Conservation (phyloP, 208 protist genomes). For the Phytomonas sp. region DNA sequence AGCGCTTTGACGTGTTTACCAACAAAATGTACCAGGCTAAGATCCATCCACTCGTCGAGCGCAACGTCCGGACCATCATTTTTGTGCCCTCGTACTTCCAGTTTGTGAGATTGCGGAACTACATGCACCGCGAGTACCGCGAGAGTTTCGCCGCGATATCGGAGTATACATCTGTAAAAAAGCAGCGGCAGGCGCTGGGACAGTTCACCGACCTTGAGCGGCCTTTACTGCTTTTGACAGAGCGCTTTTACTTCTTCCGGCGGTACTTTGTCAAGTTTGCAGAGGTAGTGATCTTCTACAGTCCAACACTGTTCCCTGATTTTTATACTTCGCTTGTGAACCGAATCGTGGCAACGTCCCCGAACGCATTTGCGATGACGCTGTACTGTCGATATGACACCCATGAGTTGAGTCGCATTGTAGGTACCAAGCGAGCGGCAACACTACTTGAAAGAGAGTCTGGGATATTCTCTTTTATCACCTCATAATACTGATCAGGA, state of each 20-base stretch:
- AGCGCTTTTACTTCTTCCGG: slow-evolving; percentile 96
- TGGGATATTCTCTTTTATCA: slow-evolving; percentile 76
- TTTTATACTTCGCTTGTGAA: slow-evolving; percentile 94
- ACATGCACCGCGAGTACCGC: slow-evolving; percentile 87
- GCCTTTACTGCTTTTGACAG: slow-evolving; percentile 90
- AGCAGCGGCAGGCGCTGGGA: slow-evolving; percentile 69
- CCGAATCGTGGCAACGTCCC: slow-evolving; percentile 47
- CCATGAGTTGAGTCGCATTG: slow-evolving; percentile 87
- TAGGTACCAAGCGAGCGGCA: slow-evolving; percentile 73
- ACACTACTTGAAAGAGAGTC: slow-evolving; percentile 72
- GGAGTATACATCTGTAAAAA: slow-evolving; percentile 89
- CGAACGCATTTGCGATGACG: slow-evolving; percentile 77
- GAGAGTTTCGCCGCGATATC: slow-evolving; percentile 77
- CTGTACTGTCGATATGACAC: slow-evolving; percentile 91
- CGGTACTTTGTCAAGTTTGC: slow-evolving; percentile 90
- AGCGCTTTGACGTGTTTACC: slow-evolving; percentile 90
- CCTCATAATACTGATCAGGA: slow-evolving; percentile 20
- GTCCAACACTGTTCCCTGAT: slow-evolving; percentile 83
- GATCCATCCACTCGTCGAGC: slow-evolving; percentile 60
- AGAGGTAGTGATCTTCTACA: slow-evolving; percentile 93
- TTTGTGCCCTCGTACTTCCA: slow-evolving; percentile 95
- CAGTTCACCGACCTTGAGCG: slow-evolving; percentile 82
- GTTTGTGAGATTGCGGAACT: slow-evolving; percentile 93
- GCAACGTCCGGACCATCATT: slow-evolving; percentile 80
- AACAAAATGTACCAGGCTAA: slow-evolving; percentile 69